Conservation (phyloP, 1,139 yeast species). For the Nakaseomyces uthaithaninus region DNA sequence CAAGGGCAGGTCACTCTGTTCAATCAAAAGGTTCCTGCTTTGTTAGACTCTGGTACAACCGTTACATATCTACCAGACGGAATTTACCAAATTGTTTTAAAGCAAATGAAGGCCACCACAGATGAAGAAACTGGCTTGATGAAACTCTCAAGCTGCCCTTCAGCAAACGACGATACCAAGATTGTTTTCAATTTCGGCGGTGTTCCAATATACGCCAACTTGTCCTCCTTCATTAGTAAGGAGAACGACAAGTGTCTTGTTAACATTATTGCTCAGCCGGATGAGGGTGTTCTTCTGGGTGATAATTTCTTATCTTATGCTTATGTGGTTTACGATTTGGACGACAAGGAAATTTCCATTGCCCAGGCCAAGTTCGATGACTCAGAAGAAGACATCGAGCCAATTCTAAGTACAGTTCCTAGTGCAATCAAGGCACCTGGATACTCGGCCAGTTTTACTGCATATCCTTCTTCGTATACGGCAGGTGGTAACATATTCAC, state of each 20-base stretch:
- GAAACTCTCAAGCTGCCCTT: conserved; percentile 22
- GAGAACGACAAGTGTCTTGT: conserved; percentile 30
- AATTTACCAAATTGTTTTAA: conserved; percentile 35
- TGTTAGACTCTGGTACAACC: conserved; percentile 65
- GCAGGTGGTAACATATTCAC: conserved; percentile 2
- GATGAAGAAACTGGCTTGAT: conserved; percentile 24
- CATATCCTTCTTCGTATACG: conserved; percentile 8
- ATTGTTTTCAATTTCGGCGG: conserved; percentile 47
- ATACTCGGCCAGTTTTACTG: conserved; percentile 34
- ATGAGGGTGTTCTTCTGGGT: conserved; percentile 43
- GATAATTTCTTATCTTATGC: conserved; percentile 66
- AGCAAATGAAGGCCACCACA: conserved; percentile 35
- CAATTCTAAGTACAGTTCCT: conserved; percentile 38
- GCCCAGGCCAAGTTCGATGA: conserved; percentile 47
- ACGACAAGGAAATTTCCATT: conserved; percentile 51
- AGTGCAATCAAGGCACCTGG: conserved; percentile 38
- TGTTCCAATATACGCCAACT: conserved; percentile 39
- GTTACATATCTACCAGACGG: conserved; percentile 44
- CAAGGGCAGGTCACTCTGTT: conserved; percentile 23
- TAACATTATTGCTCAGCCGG: conserved; percentile 31
- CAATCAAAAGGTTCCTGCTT: conserved; percentile 34
- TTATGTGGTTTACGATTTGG: conserved; percentile 71
- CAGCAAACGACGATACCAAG: conserved; percentile 20
- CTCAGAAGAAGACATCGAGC: conserved; percentile 38
- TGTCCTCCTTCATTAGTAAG: conserved; percentile 34